phyloP scores from a whole-genome alignment of 306 rosid species.

The Acacia crassicarpa region DNA sequence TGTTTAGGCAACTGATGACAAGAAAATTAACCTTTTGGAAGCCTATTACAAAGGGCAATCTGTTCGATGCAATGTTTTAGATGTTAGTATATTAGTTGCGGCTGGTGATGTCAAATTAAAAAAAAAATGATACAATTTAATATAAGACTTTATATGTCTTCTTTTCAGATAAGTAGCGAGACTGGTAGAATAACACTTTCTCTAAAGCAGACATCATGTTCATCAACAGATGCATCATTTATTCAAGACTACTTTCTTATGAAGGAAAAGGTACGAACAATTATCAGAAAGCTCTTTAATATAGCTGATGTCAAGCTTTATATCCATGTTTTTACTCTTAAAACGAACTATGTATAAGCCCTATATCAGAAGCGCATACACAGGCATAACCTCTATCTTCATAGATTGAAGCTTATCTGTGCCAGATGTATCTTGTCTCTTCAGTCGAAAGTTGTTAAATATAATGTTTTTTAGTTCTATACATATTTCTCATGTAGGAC shows the following conservation, averaged over 20 bases:
- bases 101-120: constrained; percentile 1
- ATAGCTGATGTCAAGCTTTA: background rate
- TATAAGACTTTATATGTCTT: constrained; percentile 1
- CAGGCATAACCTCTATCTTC: background rate
- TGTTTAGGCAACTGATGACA: constrained; percentile 72
- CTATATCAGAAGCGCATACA: background rate
- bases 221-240: constrained; percentile 84
- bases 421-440: background rate
- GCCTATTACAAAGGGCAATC: constrained; percentile 89
- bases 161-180: constrained; percentile 59
- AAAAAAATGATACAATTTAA: constrained; percentile 12
- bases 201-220: constrained; percentile 74
- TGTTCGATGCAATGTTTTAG: constrained; percentile 71
- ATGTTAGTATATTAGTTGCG: constrained; percentile 59
- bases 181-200: constrained; percentile 72
- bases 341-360: background rate
- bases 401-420: background rate
- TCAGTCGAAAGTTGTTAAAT: background rate
- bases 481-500: constrained; percentile 2
- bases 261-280: constrained; percentile 70
- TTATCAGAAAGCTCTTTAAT: background rate
- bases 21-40: constrained; percentile 62
- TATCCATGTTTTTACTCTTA: background rate
- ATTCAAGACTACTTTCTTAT: constrained; percentile 69
- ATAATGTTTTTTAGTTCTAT: background rate